Evolutionary conservation across 768 basidiomycete genomes (phyloP), one percentile per base, ranked within the genome.

Genomic region (Agrocybe praecox): DNA sequence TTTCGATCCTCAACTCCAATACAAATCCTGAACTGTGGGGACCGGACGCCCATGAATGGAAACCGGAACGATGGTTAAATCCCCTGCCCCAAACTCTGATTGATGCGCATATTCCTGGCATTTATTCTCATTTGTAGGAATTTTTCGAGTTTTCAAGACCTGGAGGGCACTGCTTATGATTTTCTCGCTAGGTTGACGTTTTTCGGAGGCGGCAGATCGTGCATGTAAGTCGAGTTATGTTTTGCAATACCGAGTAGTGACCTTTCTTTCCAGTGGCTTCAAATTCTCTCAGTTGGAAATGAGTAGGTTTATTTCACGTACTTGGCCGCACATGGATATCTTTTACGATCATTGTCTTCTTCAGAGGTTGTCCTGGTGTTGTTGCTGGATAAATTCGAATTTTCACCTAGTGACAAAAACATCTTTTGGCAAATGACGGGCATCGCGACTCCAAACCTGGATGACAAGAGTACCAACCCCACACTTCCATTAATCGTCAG

Each of bases 251-350:
- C 26, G 9, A 29, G 26, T 29, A 29, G 5, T 5, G 5, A 29
- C 26, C 9, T 4, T 5, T 24, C 14, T 2, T 2, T 43, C 40
- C 6, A 59, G 58, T 46, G 58, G 58, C 19, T 59, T 59, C 69
- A 80, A 82, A 62, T 82, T 83, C 67, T 74, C 80, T 1, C 75
- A 82, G 55, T 67, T 82, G 2, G 80, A 81, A 62, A 78, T 80
- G 68, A 81, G 81, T 81, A 57, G 12, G 76, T 67, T 18, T 5
- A 29, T 22, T 21, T 55, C 21, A 11, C 11, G 14, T 53, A 14
- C 46, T 29, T 15, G 22, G 22, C 5, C 12, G 19, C 5, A 21
- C 42, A 32, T 10, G 12, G 17, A 17, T 18, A 17, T 21, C 9
- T 42, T n/a, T 32, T 42, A 21, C 21, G 36, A 14, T n/a, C 12